Evolutionary conservation across 768 basidiomycete genomes (phyloP).

Genomic region (Rhodotorula taiwanensis): DNA sequence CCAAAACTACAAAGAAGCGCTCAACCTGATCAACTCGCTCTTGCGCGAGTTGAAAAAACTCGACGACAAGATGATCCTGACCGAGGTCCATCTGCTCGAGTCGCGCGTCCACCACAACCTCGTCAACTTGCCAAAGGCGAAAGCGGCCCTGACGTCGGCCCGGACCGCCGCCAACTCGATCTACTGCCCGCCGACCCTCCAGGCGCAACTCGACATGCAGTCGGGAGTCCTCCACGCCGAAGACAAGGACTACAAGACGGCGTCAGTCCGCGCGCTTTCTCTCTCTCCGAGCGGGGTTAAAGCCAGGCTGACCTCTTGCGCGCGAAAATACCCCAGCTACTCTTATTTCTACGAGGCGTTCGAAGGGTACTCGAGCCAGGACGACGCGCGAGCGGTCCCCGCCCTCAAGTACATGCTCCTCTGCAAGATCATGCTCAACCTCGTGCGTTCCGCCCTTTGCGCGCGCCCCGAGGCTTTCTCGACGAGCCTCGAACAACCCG

Average conservation of each 20-base stretch:
- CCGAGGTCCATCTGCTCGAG: conserved; percentile 91
- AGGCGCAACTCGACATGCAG: conserved; percentile 58
- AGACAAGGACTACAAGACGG: conserved; percentile 95
- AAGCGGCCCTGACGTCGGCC: conserved; percentile 84
- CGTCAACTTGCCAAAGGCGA: conserved; percentile 81
- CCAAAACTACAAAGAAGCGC: conserved; percentile 66
- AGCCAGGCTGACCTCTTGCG: background rate
- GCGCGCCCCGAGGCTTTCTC: background rate
- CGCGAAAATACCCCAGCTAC: conserved; percentile 48
- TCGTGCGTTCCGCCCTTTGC: conserved; percentile 52
- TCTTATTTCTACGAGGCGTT: conserved; percentile 97
- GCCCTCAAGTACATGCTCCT: conserved; percentile 96
- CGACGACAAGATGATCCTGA: conserved; percentile 96
- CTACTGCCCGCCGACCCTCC: conserved; percentile 74
- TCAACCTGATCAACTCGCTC: conserved; percentile 74
- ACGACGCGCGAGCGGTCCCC: conserved; percentile 56
- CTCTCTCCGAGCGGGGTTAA: background rate
- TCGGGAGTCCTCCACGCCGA: conserved; percentile 84
- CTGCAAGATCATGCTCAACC: conserved; percentile 95
- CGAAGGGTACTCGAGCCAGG: conserved; percentile 74
- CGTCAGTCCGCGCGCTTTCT: conserved; percentile 40
- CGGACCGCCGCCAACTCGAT: conserved; percentile 92
- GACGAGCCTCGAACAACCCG: too few species aligned
- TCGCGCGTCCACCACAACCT: conserved; percentile 83
- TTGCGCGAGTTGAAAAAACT: conserved; percentile 83